Base-by-base conservation (phyloP, 306 rosid species). In the Quercus ilex region DNA sequence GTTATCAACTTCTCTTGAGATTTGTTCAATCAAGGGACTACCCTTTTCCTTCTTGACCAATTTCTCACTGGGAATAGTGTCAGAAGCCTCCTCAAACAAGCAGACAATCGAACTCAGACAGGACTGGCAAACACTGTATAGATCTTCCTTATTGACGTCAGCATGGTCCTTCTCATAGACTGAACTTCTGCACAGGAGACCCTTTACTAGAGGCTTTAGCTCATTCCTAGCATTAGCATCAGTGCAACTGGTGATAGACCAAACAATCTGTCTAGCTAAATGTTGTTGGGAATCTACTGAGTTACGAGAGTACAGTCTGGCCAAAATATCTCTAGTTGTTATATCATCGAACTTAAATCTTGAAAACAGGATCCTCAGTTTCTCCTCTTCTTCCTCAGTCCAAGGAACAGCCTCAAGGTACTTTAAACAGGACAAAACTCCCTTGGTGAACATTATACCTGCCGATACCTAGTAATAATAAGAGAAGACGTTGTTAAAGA, bases 361-460 rank as follows among this genome's bases (percentile, higher is more conserved):
- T 5, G 87, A 82, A 73, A 93, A 90, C 79, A 93, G 74, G 78
- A 82, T 81, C 81, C 94, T 87, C 51, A 93, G 62, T 77, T 93
- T 93, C 82, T 90, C 97, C 87, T 91, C 97, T 82, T 93, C 97
- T 82, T 93, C 98, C 84, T 93, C 98, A 4, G 94, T 90, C 97
- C 97, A 93, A 84, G 97, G 97, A 87, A 93, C 94, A 58, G 94
- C 98, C 84, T 93, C 98, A 13, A 93, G 93, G 82, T 88, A 91
- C 74, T 85, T 87, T 53, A 93, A 83, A 87, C 98, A 93, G 49
- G 91, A 87, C 69, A 84, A 79, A 78, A 93, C 91, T 41, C 94
- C 92, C 87, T 79, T 91, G 9, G 86, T 82, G 86, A 91, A 93
- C 94, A 85, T 89, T 69, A 93, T 91, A 55, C 94, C 89, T 11